These are phyloP conservation scores for Aspergillus indologenus DNA, from an alignment of 495 filamentous ascomycete genomes.

Conservation along the genomic window DNA sequence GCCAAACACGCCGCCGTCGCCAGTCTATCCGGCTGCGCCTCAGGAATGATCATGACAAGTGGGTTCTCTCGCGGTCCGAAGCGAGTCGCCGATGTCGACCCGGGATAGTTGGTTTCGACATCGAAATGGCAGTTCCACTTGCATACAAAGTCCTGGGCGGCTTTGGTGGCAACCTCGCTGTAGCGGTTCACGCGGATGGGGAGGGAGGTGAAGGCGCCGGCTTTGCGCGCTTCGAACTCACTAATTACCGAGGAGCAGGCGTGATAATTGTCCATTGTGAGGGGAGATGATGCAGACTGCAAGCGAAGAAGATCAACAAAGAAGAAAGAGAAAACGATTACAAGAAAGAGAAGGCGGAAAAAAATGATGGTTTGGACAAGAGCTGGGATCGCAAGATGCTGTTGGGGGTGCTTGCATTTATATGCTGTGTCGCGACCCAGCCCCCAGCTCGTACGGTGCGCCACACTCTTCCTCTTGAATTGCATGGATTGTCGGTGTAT, in stretches of 20 bases:
- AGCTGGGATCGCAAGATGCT: not conserved
- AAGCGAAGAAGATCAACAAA: not conserved
- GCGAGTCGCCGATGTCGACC: too few species aligned
- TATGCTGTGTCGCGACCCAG: not conserved
- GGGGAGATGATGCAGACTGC: not conserved
- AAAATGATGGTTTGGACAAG: not conserved
- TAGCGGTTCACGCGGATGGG: not conserved
- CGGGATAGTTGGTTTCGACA: not conserved
- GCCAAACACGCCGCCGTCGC: not conserved
- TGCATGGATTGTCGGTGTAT: not conserved
- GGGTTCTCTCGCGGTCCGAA: not conserved
- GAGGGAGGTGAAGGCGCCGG: conserved; percentile 1
- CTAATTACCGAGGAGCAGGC: not conserved
- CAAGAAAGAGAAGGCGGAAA: not conserved
- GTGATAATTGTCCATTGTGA: not conserved
- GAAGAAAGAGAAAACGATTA: not conserved
- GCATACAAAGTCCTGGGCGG: not conserved
- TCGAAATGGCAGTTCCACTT: not conserved
- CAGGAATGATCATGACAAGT: not conserved
- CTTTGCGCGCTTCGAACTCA: not conserved
- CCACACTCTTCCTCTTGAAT: not conserved
- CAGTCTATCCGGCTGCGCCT: not conserved
- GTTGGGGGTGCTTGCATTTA: not conserved
- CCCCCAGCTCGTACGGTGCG: not conserved
- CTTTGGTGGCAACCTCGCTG: not conserved